phyloP scores from a whole-genome alignment of 768 basidiomycete species.

The Cystofilobasidium ferigula region DNA sequence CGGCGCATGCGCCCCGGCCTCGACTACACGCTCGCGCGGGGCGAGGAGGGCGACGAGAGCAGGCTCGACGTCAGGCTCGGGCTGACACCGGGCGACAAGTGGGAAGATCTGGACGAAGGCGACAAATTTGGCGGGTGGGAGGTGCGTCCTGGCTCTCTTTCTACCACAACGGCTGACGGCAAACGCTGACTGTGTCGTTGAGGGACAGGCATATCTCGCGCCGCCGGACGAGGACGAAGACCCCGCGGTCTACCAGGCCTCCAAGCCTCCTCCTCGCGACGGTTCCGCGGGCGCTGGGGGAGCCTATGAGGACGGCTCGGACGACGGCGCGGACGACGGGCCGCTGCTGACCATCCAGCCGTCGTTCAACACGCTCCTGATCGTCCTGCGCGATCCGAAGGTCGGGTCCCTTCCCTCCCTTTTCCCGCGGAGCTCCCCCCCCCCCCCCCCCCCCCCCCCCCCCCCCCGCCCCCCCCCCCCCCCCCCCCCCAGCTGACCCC shows the following conservation, averaged over 20 bases:
- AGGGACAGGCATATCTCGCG: conserved; percentile 73
- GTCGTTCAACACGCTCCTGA: conserved; percentile 73
- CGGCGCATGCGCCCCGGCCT: conserved; percentile 81
- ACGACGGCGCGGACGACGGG: conserved; percentile 54
- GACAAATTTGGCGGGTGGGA: conserved; percentile 87
- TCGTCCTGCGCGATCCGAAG: conserved; percentile 82
- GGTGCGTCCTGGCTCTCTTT: conserved; percentile 42
- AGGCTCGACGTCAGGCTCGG: conserved; percentile 77
- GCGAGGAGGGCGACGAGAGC: conserved; percentile 46
- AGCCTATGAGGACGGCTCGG: conserved; percentile 32
- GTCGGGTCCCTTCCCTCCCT: not conserved
- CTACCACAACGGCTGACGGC: not conserved
- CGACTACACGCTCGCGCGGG: conserved; percentile 81
- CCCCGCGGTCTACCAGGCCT: conserved; percentile 77
- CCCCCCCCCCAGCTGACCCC: not conserved
- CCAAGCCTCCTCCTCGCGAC: conserved; percentile 34
- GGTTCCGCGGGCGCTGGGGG: conserved; percentile 22
- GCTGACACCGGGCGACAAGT: conserved; percentile 53
- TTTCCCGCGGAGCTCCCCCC: too few relatives aligned
- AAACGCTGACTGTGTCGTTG: not conserved
- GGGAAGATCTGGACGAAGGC: conserved; percentile 37
- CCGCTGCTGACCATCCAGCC: conserved; percentile 79
- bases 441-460: too few relatives aligned
- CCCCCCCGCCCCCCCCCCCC: too few relatives aligned
- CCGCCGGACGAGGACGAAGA: conserved; percentile 91